A percentile compares a stretch with the other conserved stretches of the same genome.
These are phyloP conservation scores for Pyrenophora graminea DNA, from an alignment of 2,329 filamentous ascomycete species.

Conservation along the genomic window DNA sequence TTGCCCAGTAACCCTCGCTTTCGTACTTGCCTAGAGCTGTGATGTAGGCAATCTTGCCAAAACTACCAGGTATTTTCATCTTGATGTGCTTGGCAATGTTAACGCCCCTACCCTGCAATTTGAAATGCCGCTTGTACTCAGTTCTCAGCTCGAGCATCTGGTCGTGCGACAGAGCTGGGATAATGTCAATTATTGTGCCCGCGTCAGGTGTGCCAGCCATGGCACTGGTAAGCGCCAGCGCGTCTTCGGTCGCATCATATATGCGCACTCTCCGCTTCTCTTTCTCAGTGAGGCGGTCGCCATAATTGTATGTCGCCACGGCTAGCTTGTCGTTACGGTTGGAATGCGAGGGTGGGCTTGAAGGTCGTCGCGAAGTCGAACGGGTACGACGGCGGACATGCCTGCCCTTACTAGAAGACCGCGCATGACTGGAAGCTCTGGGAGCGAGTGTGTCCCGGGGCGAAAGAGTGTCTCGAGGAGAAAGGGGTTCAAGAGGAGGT, in stretches of 20 bases:
- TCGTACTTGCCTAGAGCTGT: constrained; percentile 90
- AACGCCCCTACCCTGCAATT: constrained; percentile 77
- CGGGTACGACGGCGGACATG: constrained; percentile 35
- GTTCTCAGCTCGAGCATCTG: constrained; percentile 83
- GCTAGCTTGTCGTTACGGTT: constrained; percentile 41
- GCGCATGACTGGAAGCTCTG: no score
- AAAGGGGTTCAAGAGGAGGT: constrained; percentile 39
- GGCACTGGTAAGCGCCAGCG: constrained; percentile 73
- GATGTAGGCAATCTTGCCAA: constrained; percentile 91
- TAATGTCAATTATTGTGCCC: constrained; percentile 78
- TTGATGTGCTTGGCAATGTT: constrained; percentile 88
- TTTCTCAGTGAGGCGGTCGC: constrained; percentile 26
- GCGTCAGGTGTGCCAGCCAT: constrained; percentile 66
- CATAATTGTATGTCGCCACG: constrained; percentile 29
- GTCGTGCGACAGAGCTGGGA: constrained; percentile 82
- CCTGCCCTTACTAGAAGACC: constrained; percentile 7
- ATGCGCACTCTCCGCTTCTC: constrained; percentile 68
- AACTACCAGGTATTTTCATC: constrained; percentile 72
- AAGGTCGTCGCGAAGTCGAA: constrained; percentile 40
- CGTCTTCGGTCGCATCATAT: constrained; percentile 82
- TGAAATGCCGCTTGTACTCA: constrained; percentile 90
- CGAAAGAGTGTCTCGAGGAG: constrained; percentile 24
- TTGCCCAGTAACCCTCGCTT: constrained; percentile 95
- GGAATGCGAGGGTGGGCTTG: constrained; percentile 31
- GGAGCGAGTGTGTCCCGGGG: no score